Conservation (phyloP, 305 asterid species). For the Solanum aculeatissimum region DNA sequence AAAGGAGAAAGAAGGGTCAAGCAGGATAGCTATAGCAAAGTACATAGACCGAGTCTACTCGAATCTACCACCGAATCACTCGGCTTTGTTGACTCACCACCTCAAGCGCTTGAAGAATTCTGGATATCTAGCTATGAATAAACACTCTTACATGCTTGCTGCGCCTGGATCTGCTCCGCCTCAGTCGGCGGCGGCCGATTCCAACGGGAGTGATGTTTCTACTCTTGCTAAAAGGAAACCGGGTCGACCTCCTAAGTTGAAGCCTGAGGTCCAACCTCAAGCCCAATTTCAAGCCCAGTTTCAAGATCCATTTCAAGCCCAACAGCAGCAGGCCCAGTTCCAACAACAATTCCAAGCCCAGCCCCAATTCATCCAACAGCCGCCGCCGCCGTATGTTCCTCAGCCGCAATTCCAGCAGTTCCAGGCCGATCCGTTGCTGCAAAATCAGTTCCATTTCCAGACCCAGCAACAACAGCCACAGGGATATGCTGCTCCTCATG, state of each 20-base stretch:
- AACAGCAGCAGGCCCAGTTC: neutral
- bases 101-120: slow-evolving; percentile 41
- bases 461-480: neutral
- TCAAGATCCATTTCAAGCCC: neutral
- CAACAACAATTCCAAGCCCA: neutral
- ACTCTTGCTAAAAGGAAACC: slow-evolving; percentile 36
- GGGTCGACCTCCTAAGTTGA: slow-evolving; percentile 72
- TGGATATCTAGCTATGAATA: slow-evolving; percentile 51
- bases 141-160: slow-evolving; percentile 51
- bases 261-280: slow-evolving; percentile 7
- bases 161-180: slow-evolving; percentile 35
- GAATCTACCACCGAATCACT: slow-evolving; percentile 43
- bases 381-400: neutral
- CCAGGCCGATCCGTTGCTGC: neutral
- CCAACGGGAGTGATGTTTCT: neutral
- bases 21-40: slow-evolving; percentile 55
- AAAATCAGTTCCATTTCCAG: neutral
- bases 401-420: neutral
- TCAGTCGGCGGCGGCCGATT: neutral
- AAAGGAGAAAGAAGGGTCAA: slow-evolving; percentile 66
- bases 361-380: neutral
- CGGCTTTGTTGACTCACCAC: slow-evolving; percentile 37
- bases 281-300: neutral
- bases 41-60: slow-evolving; percentile 39
- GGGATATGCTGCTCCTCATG: neutral